phyloP scores from a whole-genome alignment of 129 eudicot species.

The Flaveria robusta region DNA sequence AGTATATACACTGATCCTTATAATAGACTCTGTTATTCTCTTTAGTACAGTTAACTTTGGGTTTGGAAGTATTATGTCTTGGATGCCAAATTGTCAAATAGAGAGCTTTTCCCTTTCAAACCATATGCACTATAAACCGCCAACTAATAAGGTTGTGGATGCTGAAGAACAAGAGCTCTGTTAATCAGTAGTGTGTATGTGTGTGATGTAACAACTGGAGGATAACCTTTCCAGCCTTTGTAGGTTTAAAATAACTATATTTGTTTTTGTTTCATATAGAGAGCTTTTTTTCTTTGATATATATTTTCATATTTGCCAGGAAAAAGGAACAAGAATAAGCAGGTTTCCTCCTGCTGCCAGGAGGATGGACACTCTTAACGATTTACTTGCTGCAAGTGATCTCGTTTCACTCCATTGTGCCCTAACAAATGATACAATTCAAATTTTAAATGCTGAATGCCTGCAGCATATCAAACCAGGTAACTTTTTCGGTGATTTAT shows the following conservation, averaged over 20 bases:
- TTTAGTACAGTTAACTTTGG: too few relatives aligned
- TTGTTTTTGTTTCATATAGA: constrained; percentile 7
- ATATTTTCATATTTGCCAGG: constrained; percentile 43
- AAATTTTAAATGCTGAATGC: constrained; percentile 91
- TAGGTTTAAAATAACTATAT: background rate
- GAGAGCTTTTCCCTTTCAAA: too few relatives aligned
- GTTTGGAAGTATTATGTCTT: too few relatives aligned
- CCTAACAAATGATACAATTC: constrained; percentile 85
- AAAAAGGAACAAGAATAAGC: constrained; percentile 56
- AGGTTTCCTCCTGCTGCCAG: constrained; percentile 96
- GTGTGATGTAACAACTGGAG: background rate
- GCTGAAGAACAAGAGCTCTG: too few relatives aligned
- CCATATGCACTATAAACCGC: too few relatives aligned
- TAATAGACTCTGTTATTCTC: too few relatives aligned
- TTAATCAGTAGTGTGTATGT: too few relatives aligned
- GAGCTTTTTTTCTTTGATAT: constrained; percentile 3
- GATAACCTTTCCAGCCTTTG: background rate
- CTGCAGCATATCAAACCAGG: constrained; percentile 95
- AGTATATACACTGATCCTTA: too few relatives aligned
- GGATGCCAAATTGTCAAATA: too few relatives aligned
- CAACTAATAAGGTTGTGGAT: too few relatives aligned
- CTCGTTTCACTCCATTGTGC: constrained; percentile 95
- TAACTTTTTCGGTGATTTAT: constrained; percentile 17
- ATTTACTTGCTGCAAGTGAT: constrained; percentile 98
- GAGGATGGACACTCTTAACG: constrained; percentile 98